Base-by-base conservation (phyloP, 1,139 yeast species). In the Taiozyma sp. region DNA sequence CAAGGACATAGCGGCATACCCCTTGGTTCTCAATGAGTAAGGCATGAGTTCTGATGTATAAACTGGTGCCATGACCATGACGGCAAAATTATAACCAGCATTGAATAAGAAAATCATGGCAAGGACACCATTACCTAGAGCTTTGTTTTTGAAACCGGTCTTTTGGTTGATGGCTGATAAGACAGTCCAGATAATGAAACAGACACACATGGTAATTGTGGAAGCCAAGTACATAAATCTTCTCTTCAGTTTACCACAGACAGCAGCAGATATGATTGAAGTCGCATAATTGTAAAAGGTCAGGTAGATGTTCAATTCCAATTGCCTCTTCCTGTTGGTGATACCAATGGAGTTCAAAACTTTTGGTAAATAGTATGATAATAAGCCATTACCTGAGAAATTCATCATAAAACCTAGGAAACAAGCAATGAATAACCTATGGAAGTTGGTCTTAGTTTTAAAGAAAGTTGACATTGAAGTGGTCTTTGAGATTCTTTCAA, bases 321-420 rank as follows among this genome's bases (percentile, higher is more conserved):
- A 68, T 63, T 77, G 79, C 52, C 60, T 62, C 14, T 64, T 62
- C 7, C 69, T 61, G 7, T 65, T 67, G 41, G 76, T 75, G 54
- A 75, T 74, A 49, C 82, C 81, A 58, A 77, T 75, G 11, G 79
- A 71, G 52, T 69, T 64, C 59, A 78, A 68, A 26, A 78, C 81
- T 54, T 70, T 70, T 48, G 70, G 71, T 55, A 79, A 65, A 61
- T 78, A 78, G 66, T 77, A 77, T 1, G 80, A 74, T 24, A 77
- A 78, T 48, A 78, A 68, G 49, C 79, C 80, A 55, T 76, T 77
- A 59, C 83, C 83, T 42, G 77, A 72, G 50, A 77, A 68, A 58
- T 77, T 80, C 71, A 73, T 72, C 61, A 74, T 65, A 24, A 67
- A 56, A 40, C 72, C 71, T 41, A 70, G 62, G 57, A 69, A 68